A percentile compares a stretch with the other conserved stretches of the same genome.
These are phyloP conservation scores for Nicotiana sylvestris DNA, from an alignment of 257 asterid species.

Conservation along the genomic window DNA sequence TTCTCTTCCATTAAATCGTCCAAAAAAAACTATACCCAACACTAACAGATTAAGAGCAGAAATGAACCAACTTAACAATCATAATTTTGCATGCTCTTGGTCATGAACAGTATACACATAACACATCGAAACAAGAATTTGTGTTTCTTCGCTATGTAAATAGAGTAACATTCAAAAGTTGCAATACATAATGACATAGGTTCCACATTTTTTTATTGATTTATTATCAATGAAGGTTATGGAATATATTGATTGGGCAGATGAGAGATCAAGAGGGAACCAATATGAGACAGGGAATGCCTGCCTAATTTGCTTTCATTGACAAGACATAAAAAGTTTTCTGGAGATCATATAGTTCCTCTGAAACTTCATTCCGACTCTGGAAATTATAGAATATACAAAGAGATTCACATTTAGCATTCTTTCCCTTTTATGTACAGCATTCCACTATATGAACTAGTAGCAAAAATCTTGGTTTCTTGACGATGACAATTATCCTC, in stretches of 20 bases:
- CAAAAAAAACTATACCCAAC: no score
- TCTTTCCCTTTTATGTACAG: constrained; percentile 24
- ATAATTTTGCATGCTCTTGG: no score
- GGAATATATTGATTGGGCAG: not conserved
- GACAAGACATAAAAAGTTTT: not conserved
- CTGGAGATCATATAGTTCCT: not conserved
- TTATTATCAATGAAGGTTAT: not conserved
- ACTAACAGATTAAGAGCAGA: no score
- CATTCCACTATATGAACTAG: constrained; percentile 16
- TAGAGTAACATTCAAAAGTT: no score
- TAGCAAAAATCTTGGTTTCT: constrained; percentile 19
- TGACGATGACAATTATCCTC: not conserved
- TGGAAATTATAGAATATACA: constrained; percentile 14
- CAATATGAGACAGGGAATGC: not conserved
- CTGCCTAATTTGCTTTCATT: not conserved
- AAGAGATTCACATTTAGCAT: constrained; percentile 11
- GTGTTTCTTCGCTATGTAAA: no score
- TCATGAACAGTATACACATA: no score
- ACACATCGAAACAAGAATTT: no score
- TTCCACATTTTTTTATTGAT: no score
- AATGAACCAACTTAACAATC: no score
- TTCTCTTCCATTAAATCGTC: no score
- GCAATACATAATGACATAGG: no score
- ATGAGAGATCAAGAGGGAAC: not conserved
- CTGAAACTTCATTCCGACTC: not conserved